Evolutionary conservation across 495 filamentous ascomycete species (phyloP).

Genomic region (Penicillium malachiteum): DNA sequence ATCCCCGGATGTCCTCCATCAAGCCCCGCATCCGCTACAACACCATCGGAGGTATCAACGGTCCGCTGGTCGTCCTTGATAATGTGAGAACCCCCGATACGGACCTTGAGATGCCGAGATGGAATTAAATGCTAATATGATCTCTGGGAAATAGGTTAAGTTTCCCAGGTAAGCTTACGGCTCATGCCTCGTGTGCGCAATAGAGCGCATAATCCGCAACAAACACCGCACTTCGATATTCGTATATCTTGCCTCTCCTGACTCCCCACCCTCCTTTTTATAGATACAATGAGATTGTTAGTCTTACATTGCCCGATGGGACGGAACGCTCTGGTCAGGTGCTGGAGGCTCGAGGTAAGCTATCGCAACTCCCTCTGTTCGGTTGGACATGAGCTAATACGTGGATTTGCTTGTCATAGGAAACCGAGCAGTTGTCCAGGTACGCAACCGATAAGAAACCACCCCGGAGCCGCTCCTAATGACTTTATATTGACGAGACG

Average conservation of each 20-base stretch:
- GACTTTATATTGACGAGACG: constrained; percentile 23
- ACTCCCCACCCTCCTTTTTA: too few relatives aligned
- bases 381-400: constrained; percentile 5
- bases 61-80: constrained; percentile 93
- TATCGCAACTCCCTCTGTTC: not conserved
- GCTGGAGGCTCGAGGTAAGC: constrained; percentile 88
- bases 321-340: constrained; percentile 92
- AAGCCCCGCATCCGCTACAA: constrained; percentile 92
- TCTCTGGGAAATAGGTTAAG: constrained; percentile 68
- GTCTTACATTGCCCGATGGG: constrained; percentile 92
- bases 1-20: constrained; percentile 79
- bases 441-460: constrained; percentile 32
- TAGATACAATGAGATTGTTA: constrained; percentile 88
- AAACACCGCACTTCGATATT: too few relatives aligned
- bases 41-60: constrained; percentile 97
- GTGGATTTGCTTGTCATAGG: constrained; percentile 50
- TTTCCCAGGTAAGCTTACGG: constrained; percentile 52
- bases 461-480: constrained; percentile 5
- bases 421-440: constrained; percentile 88
- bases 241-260: too few relatives aligned
- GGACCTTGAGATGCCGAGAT: not conserved
- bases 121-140: constrained; percentile 11
- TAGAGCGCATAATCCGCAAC: too few relatives aligned
- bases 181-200: too few relatives aligned
- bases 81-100: constrained; percentile 59